phyloP scores from a whole-genome alignment of 257 asterid species.

The Capsicum chinense region DNA sequence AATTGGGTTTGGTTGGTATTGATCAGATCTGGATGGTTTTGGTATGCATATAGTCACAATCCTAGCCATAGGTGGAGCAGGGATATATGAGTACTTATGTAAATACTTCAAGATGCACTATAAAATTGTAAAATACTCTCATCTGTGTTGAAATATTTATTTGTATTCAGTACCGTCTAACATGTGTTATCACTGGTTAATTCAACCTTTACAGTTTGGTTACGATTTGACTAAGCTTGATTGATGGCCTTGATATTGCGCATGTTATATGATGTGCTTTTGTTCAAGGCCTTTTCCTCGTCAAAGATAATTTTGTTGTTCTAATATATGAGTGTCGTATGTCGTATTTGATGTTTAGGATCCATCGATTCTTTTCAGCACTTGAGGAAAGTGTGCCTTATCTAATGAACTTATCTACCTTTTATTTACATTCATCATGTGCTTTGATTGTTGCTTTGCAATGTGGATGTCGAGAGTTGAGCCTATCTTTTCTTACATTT shows the following conservation, averaged over 20 bases:
- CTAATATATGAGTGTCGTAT: background rate
- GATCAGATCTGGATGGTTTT: background rate
- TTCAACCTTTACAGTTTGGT: background rate
- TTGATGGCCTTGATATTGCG: background rate
- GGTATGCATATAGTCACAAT: background rate
- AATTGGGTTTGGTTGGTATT: background rate
- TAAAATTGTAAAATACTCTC: background rate
- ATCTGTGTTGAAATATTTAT: background rate
- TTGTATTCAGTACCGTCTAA: background rate
- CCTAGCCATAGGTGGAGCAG: background rate
- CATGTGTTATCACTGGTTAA: background rate
- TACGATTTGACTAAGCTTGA: background rate
- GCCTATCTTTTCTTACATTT: background rate
- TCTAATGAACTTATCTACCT: background rate
- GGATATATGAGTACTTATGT: background rate
- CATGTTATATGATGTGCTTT: background rate
- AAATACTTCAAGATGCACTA: background rate
- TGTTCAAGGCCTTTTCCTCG: background rate
- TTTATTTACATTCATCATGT: background rate
- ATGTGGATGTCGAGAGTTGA: background rate
- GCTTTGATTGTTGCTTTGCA: background rate
- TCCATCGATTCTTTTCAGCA: background rate
- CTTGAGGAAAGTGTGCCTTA: background rate
- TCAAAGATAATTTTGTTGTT: background rate
- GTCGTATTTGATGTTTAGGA: background rate